Base-by-base conservation (phyloP, 495 filamentous ascomycete genomes). In the Bathelium albidoporum region DNA sequence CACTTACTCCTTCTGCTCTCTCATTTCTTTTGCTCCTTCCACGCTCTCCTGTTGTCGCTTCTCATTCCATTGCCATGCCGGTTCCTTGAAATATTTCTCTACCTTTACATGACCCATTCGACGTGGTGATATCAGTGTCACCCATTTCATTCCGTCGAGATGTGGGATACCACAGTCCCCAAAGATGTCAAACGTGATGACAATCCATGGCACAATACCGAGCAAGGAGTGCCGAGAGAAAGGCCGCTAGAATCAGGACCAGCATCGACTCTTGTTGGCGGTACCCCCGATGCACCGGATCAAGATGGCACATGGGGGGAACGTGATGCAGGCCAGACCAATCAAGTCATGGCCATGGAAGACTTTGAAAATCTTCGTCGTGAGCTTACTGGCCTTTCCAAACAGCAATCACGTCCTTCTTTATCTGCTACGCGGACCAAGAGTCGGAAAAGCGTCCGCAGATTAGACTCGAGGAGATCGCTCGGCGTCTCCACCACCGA, bases 251-350 rank as follows among this genome's bases (percentile, higher is more conserved):
- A 67, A 60, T 1, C 65, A 65, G 44, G 67, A 65, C 66, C 69
- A 65, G 14, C 20, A 28, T 28, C 61, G n/a, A 41, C 32, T 20
- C 22, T 41, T 34, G n/a, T n/a, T n/a, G 26, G 22, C 32, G 29
- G 59, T 29, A 12, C 9, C 49, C 24, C 49, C 16, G 49, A 26
- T 10, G 20, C 49, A 58, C 9, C 49, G 32, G 28, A 63, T 11
- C n/a, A 26, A 41, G 79, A 84, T 31, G 87, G 87, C 49, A 86
- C 83, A 22, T 94, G 89, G 89, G 89, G 89, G 28, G 89, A 94
- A 70, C 76, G 83, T 28, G 83, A 89, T 69, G 77, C 73, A 16
- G 86, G 87, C 16, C 82, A 83, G 7, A 81, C 89, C 65, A 83
- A 80, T 69, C 79, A 84, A 60, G 75, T 76, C 18, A 72, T 77